phyloP scores from a whole-genome alignment of 2,329 filamentous ascomycete genomes.

The Samsoniella hepiali region DNA sequence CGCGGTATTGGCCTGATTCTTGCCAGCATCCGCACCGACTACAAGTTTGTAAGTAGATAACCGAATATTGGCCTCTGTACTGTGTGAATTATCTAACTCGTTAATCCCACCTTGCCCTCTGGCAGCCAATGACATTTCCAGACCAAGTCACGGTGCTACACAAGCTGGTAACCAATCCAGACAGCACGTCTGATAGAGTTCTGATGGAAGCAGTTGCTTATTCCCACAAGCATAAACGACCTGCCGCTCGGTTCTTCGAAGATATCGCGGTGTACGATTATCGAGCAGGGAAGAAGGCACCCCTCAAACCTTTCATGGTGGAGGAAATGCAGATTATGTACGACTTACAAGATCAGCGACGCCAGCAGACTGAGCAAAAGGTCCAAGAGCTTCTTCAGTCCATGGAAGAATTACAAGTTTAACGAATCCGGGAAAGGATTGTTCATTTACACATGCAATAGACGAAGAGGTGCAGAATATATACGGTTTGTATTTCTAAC shows the following conservation, averaged over 20 bases:
- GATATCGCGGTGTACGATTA: conserved; percentile 75
- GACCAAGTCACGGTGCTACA: conserved; percentile 82
- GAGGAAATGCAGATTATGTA: conserved; percentile 36
- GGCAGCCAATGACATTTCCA: conserved; percentile 76
- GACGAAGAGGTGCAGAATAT: conserved; percentile 3
- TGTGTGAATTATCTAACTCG: background rate
- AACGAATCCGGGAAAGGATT: background rate
- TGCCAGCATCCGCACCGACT: conserved; percentile 75
- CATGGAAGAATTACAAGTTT: conserved; percentile 20
- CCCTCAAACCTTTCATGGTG: conserved; percentile 41
- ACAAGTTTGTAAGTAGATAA: conserved; percentile 69
- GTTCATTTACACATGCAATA: background rate
- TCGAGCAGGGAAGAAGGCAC: conserved; percentile 33
- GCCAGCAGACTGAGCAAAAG: conserved; percentile 21
- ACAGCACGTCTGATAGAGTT: conserved; percentile 45
- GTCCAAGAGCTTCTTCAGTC: conserved; percentile 20
- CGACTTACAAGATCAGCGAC: conserved; percentile 31
- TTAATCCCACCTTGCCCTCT: background rate
- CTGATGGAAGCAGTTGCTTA: conserved; percentile 62
- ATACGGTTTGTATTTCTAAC: conserved; percentile 17
- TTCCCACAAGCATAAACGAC: conserved; percentile 69
- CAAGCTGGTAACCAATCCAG: conserved; percentile 59
- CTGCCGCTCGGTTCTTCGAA: conserved; percentile 72
- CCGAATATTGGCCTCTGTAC: too few species aligned
- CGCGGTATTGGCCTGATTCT: conserved; percentile 70